These are phyloP conservation scores for Suillus luteus DNA, from an alignment of 768 basidiomycete genomes.

Conservation along the genomic window DNA sequence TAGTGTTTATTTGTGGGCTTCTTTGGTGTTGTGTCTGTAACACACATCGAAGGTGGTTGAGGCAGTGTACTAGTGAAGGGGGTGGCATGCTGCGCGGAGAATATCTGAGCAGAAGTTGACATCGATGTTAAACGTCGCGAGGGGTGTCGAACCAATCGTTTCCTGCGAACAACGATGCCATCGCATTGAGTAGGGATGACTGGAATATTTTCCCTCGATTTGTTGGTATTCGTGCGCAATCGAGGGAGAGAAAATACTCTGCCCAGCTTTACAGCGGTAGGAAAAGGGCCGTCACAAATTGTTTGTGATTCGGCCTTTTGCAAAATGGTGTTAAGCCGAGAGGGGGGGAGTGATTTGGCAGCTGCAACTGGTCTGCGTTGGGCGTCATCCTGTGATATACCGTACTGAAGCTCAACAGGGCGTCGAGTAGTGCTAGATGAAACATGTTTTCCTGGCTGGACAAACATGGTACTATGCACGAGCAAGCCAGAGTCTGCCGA, in stretches of 20 bases:
- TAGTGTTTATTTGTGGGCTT: conserved; percentile 18
- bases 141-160: neutral
- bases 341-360: neutral
- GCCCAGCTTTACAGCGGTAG: conserved; percentile 41
- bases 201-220: conserved; percentile 1
- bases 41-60: conserved; percentile 15
- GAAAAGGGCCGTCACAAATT: conserved; percentile 37
- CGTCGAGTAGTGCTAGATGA: neutral
- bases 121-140: conserved; percentile 8
- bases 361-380: neutral
- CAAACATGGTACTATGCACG: neutral
- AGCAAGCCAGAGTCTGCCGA: neutral
- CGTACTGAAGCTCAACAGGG: neutral
- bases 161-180: conserved; percentile 1
- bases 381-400: neutral
- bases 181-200: neutral
- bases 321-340: conserved; percentile 14
- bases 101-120: conserved; percentile 9
- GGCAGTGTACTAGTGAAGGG: conserved; percentile 13
- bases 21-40: conserved; percentile 15
- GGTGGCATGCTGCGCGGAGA: conserved; percentile 9
- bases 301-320: conserved; percentile 23
- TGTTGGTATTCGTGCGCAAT: conserved; percentile 13
- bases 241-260: conserved; percentile 43
- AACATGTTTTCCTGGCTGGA: neutral